Percentiles rank a stretch among this genome's conserved stretches.
Conservation (phyloP, 768 basidiomycete species). For the Pisolithus tinctorius region DNA sequence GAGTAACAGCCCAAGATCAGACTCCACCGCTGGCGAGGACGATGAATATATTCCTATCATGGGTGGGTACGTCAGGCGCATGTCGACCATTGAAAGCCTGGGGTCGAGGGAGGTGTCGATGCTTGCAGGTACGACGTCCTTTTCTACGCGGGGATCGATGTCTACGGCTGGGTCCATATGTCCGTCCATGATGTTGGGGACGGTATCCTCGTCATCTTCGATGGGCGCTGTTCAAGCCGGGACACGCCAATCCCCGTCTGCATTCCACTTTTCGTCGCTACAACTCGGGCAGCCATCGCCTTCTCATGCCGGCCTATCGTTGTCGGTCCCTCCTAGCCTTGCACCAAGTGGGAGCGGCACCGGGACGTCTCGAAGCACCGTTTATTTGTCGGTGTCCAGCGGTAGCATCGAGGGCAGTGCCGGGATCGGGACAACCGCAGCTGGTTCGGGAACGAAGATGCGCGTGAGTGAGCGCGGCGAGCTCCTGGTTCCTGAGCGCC, state of each 20-base stretch:
- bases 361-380: slow-evolving; percentile 15
- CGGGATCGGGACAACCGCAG: no score
- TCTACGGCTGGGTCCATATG: neutral
- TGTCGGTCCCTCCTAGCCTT: neutral
- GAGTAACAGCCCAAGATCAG: neutral
- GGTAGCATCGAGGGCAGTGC: slow-evolving; percentile 3
- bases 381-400: slow-evolving; percentile 21
- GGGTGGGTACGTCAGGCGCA: slow-evolving; percentile 59
- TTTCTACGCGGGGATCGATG: slow-evolving; percentile 15
- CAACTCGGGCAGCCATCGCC: neutral
- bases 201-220: slow-evolving; percentile 2
- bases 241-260: neutral
- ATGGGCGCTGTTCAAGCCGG: neutral
- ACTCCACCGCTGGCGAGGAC: neutral
- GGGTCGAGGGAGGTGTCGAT: slow-evolving; percentile 51
- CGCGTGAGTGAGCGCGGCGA: slow-evolving; percentile 25
- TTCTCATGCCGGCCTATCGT: neutral
- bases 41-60: slow-evolving; percentile 47
- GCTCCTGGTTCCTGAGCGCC: slow-evolving; percentile 4
- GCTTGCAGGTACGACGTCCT: slow-evolving; percentile 23
- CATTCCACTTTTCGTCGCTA: neutral
- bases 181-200: slow-evolving; percentile 13
- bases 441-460: neutral
- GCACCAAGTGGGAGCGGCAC: neutral
- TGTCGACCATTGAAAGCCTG: slow-evolving; percentile 78